phyloP scores from a whole-genome alignment of 768 basidiomycete species.

The Boletus pseudo-olivaceus region DNA sequence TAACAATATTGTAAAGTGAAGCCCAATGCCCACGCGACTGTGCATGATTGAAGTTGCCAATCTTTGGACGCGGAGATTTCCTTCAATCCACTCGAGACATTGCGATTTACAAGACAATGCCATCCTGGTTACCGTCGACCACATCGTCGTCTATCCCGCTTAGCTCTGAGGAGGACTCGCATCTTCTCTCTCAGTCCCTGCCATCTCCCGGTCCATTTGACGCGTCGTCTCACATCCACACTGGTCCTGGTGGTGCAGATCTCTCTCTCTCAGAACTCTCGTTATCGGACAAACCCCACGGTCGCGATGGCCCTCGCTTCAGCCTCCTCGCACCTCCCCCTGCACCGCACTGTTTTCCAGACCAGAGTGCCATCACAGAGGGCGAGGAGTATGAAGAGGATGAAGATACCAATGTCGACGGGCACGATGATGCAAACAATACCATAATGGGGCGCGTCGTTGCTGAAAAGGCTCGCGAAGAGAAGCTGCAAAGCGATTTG shows the following conservation, averaged over 20 bases:
- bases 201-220: conserved; percentile 32
- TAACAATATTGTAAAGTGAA: not conserved
- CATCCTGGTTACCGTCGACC: conserved; percentile 30
- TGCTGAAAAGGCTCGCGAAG: conserved; percentile 49
- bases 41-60: not conserved
- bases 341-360: conserved; percentile 12
- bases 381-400: conserved; percentile 21
- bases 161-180: conserved; percentile 30
- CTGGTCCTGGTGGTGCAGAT: conserved; percentile 46
- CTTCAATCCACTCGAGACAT: not conserved
- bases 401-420: conserved; percentile 7
- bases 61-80: not conserved
- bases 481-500: conserved; percentile 71
- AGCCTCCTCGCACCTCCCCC: conserved; percentile 32
- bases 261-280: conserved; percentile 58
- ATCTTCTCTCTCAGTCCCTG: conserved; percentile 47
- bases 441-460: conserved; percentile 25
- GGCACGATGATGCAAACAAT: conserved; percentile 16
- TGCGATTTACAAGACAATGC: conserved; percentile 14
- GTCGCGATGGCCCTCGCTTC: conserved; percentile 31
- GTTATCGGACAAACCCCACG: conserved; percentile 33
- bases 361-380: conserved; percentile 27
- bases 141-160: conserved; percentile 27
- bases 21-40: not conserved
- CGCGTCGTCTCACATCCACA: conserved; percentile 30